phyloP scores from a whole-genome alignment of 2,329 filamentous ascomycete species.

The Penicillium capsulatum region DNA sequence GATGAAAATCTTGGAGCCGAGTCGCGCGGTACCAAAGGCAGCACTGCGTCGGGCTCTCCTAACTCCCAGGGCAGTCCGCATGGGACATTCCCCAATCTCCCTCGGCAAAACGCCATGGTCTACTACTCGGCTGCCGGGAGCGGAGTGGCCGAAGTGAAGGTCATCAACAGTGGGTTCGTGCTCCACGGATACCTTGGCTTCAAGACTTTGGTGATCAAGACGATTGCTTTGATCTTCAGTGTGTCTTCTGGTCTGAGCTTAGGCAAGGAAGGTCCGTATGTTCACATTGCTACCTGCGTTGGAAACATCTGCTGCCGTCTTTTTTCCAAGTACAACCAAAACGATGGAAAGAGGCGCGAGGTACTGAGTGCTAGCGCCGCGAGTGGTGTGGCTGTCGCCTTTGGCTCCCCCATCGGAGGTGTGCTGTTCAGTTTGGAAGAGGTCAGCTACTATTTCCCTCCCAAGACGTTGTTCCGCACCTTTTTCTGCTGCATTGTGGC shows the following conservation, averaged over 20 bases:
- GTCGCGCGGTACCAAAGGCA: slow-evolving; percentile 43
- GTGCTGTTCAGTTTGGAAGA: slow-evolving; percentile 93
- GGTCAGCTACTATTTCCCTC: slow-evolving; percentile 93
- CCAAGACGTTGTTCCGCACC: slow-evolving; percentile 93
- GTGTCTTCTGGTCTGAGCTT: slow-evolving; percentile 89
- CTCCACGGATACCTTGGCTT: slow-evolving; percentile 91
- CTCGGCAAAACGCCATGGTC: slow-evolving; percentile 65
- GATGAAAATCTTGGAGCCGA: slow-evolving; percentile 87
- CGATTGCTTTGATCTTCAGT: slow-evolving; percentile 74
- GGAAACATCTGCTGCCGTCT: slow-evolving; percentile 92
- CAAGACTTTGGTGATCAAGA: slow-evolving; percentile 82
- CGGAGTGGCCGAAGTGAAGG: slow-evolving; percentile 93
- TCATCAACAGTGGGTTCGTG: slow-evolving; percentile 96
- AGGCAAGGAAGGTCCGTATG: slow-evolving; percentile 92
- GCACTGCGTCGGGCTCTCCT: slow-evolving; percentile 36
- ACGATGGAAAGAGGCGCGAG: slow-evolving; percentile 90
- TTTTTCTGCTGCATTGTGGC: slow-evolving; percentile 97
- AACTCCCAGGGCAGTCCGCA: slow-evolving; percentile 42
- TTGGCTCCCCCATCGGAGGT: slow-evolving; percentile 84
- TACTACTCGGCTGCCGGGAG: slow-evolving; percentile 96
- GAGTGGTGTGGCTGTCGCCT: slow-evolving; percentile 88
- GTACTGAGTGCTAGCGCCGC: slow-evolving; percentile 90
- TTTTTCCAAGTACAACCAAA: slow-evolving; percentile 90
- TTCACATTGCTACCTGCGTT: slow-evolving; percentile 94
- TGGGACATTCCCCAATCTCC: slow-evolving; percentile 26